Base-by-base conservation (phyloP, 768 basidiomycete species). In the Trametes punicea region DNA sequence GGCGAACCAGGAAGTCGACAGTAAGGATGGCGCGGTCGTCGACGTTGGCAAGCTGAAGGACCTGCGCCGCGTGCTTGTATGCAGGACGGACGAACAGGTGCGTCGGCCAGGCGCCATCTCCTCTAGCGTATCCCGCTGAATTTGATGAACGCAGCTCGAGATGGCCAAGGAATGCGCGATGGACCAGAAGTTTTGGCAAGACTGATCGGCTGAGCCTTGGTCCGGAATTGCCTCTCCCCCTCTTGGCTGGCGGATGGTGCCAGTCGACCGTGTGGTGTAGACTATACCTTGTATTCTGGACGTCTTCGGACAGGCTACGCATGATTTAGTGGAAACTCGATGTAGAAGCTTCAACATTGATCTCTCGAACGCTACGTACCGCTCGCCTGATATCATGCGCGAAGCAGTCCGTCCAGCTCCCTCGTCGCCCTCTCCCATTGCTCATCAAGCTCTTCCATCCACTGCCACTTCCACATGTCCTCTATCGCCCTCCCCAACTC, bases 51-150 rank as follows among this genome's bases (percentile, higher is more conserved):
- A 51, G 33, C 65, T 6, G 62, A 44, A 10, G 64, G 62, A 34
- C 36, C 51, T 41, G 21, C 74, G 67, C 55, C 72, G 69, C 53
- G 62, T 86, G 11, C 61, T 88, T 46, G 81, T 88, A 5, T 88
- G 86, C 51, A 71, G 78, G 61, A 89, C 87, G 20, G 81, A 88
- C 62, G 85, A 86, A 59, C 82, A 86, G 77, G 80, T 81, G 30
- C 5, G 70, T 60, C 31, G 62, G 40, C 26, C 30, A 3, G 6
- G 7, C 16, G 21, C 20, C 2, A 31, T n/a, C 23, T 42, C 16
- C 2, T 53, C 16, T 39, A 6, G 8, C 18, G 5, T 4, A 34
- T 38, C 8, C 18, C 34, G 21, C 5, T 39, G 9, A 11, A 46
- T 11, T n/a, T 58, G 15, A 41, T 55, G n/a, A 57, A 26, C 29